These are phyloP conservation scores for Arabidopsis suecica DNA, from an alignment of 345 rosid species.

Conservation along the genomic window DNA sequence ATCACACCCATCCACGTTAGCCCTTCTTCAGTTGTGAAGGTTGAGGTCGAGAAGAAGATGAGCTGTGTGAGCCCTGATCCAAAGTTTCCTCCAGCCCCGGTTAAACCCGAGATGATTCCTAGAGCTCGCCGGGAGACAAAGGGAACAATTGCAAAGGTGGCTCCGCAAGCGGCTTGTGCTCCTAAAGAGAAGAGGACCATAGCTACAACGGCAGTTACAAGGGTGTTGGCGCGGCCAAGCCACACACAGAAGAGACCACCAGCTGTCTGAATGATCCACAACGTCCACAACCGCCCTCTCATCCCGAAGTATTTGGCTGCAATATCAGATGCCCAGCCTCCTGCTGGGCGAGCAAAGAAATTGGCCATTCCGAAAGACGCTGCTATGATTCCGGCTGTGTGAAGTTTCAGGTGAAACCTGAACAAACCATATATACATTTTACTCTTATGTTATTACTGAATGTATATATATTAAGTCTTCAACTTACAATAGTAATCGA, in stretches of 20 bases:
- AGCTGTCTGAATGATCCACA: constrained; percentile 61
- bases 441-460: neutral
- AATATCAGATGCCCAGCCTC: constrained; percentile 55
- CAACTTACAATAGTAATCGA: neutral
- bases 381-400: constrained; percentile 60
- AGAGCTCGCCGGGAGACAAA: constrained; percentile 61
- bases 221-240: constrained; percentile 51
- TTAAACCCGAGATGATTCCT: constrained; percentile 57
- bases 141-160: constrained; percentile 64
- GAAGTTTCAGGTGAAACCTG: constrained; percentile 54
- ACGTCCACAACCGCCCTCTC: constrained; percentile 62
- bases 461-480: neutral
- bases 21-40: constrained; percentile 48
- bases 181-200: constrained; percentile 63
- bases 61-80: constrained; percentile 66
- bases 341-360: constrained; percentile 58
- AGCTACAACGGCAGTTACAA: constrained; percentile 45
- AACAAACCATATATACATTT: neutral
- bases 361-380: constrained; percentile 68
- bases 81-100: constrained; percentile 65
- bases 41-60: constrained; percentile 51
- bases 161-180: constrained; percentile 65
- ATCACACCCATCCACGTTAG: constrained; percentile 59
- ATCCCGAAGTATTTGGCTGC: constrained; percentile 53
- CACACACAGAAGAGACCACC: constrained; percentile 67